Evolutionary conservation across 1,284 basidiomycete species (phyloP).

Genomic region (Porodaedalea pini): DNA sequence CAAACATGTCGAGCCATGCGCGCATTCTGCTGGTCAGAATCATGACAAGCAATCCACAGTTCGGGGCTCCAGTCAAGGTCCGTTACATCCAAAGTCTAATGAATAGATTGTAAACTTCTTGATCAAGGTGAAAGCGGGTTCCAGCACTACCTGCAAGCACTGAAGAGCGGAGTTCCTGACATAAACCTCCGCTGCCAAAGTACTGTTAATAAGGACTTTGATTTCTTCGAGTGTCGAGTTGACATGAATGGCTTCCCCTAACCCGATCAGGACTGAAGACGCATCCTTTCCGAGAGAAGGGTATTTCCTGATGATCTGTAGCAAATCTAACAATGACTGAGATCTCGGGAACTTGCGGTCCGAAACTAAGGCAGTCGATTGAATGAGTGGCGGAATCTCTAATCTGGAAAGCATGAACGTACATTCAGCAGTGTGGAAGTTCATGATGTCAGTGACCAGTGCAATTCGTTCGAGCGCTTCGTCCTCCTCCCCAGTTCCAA

Average conservation of each 20-base stretch:
- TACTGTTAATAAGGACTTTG: conserved; percentile 65
- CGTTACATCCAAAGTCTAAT: conserved; percentile 89
- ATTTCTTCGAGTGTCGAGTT: conserved; percentile 67
- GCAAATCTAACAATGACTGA: conserved; percentile 66
- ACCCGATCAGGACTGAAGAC: conserved; percentile 76
- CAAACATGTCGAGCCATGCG: conserved; percentile 81
- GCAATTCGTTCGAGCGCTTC: conserved; percentile 86
- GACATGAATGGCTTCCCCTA: conserved; percentile 79
- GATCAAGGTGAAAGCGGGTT: neutral
- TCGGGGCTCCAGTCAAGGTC: conserved; percentile 91
- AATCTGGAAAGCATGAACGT: conserved; percentile 30
- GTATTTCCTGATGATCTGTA: conserved; percentile 75
- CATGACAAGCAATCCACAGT: conserved; percentile 88
- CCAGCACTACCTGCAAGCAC: conserved; percentile 68
- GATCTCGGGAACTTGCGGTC: conserved; percentile 71
- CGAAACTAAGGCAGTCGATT: conserved; percentile 44
- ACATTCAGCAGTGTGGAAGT: conserved; percentile 86
- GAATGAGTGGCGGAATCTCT: neutral
- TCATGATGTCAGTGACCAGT: conserved; percentile 81
- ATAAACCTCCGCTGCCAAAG: conserved; percentile 85
- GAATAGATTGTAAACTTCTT: conserved; percentile 3
- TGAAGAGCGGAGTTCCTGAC: conserved; percentile 91
- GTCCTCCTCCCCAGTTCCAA: conserved; percentile 58
- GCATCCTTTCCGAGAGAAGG: conserved; percentile 86
- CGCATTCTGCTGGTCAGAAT: conserved; percentile 89